Evolutionary conservation across 2,329 filamentous ascomycete genomes (phyloP), one percentile per base, ranked within the genome.

Genomic region (Onygena corvina): DNA sequence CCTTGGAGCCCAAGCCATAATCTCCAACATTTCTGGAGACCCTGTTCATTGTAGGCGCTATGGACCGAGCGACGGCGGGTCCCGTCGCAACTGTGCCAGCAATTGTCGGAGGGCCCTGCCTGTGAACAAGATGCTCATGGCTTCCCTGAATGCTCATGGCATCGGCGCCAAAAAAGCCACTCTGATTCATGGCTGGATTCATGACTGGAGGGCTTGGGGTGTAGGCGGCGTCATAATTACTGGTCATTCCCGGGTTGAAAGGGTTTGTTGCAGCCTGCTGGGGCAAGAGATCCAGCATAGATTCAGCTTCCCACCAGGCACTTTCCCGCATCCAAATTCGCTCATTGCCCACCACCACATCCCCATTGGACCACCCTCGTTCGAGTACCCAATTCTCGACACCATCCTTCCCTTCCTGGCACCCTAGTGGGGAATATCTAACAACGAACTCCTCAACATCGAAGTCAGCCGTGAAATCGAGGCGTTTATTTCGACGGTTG

Each of bases 291-390:
- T 98, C 92, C 23, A 96, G 80, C 84, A 95, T 94, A 53, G 79
- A 86, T 69, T 98, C 92, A 3, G 89, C 90, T 67, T 96, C 90
- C 90, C 90, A 96, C 90, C 92, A 98, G 1, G 89, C 85, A 50
- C 73, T 76, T 67, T 98, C 92, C 46, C 90, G 80, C 72, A 96
- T 89, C 92, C 92, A 98, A 35, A 98, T 81, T 27, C 92, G 84
- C 65, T 96, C 88, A 51, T 81, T 82, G 49, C 92, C 92, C 27
- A 96, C 74, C 3, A 94, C 80, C 1, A 96, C 88, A 67, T 96
- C 92, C 33, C 92, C 92, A 58, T 98, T 98, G 69, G 87, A 95
- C 92, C 92, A 98, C 1, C 92, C 92, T 51, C 92, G 81, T 67
- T 96, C 89, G 46, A 96, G 76, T 51, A 93, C 76, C 87, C 90